Evolutionary conservation across 352 stramenopile species (phyloP), one percentile per base, ranked within the genome.

Genomic region (Globisporangium carolinianum): DNA sequence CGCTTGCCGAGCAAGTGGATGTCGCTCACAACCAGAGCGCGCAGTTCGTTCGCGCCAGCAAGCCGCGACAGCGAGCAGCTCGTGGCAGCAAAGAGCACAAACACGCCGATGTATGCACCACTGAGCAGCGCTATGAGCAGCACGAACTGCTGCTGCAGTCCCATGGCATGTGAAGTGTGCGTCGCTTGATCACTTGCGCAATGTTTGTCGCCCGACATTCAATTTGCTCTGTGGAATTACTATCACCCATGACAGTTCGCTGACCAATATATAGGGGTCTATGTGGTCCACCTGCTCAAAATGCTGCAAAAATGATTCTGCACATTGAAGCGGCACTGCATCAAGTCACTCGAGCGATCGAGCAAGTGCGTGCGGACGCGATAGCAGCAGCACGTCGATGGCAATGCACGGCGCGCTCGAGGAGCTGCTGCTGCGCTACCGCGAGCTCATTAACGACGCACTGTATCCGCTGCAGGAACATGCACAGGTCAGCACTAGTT

Each of bases 1-100:
- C 83, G 68, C 47, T 89, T 86, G 57, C 83, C 83, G 15, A 93
- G 67, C 45, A 93, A 45, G 58, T 93, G 83, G 5, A 91, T 68
- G 62, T 93, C 83, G 64, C 73, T 82, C 53, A 90, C 67, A 6
- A 90, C 65, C 35, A 93, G 64, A 55, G 75, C 73, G 12, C 63
- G 75, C 32, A 84, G 48, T 6, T 57, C 61, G 4, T 17, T n/a
- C 0, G 35, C 18, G 9, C 6, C 38, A 4, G 7, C 9, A 6
- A 24, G 15, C 8, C 17, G 17, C 11, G 42, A 35, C 17, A 51
- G 49, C 18, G 51, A 57, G 47, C 42, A 67, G 53, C 37, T 83
- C 42, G 49, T 73, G 54, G 67, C 63, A n/a, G 75, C 68, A 42
- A 79, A 68, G 15, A 89, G 55, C 60, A 87, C 86, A 67, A 84